Evolutionary conservation across 2,329 filamentous ascomycete genomes (phyloP).

Genomic region (Aspergillus sp.): DNA sequence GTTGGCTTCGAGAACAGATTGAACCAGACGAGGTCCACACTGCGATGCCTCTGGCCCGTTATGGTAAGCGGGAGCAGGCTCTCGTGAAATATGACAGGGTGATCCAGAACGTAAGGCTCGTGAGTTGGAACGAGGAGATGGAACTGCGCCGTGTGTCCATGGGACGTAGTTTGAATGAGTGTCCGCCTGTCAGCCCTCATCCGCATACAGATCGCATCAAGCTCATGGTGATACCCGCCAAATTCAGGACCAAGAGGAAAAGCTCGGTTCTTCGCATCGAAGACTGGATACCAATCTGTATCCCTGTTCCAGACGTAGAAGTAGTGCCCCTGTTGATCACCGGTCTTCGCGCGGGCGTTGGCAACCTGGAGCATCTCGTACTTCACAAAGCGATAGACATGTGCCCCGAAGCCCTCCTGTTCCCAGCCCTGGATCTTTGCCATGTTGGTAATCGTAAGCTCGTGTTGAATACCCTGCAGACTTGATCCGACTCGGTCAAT

Average conservation of each 20-base stretch:
- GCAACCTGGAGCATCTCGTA: conserved; percentile 2
- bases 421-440: conserved; percentile 1
- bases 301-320: conserved; percentile 3
- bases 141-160: conserved; percentile 4
- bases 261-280: conserved; percentile 2
- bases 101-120: not conserved
- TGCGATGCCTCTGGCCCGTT: not conserved
- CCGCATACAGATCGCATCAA: conserved; percentile 1
- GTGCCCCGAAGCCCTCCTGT: conserved; percentile 3
- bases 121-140: not conserved
- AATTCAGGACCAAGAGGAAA: conserved; percentile 2
- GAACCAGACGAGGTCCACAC: conserved; percentile 1
- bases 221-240: conserved; percentile 3
- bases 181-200: conserved; percentile 1
- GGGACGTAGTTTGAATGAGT: not conserved
- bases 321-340: not conserved
- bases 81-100: not conserved
- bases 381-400: conserved; percentile 3
- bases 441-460: conserved; percentile 1
- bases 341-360: not conserved
- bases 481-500: conserved; percentile 1
- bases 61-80: conserved; percentile 2
- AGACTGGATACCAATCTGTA: conserved; percentile 6
- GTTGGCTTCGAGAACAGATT: not conserved
- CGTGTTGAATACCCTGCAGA: not conserved